A percentile compares a stretch with the other conserved stretches of the same genome.
Evolutionary conservation across 371 early-diverging fungal genomes (phyloP).

Genomic region (Apophysomyces trapeziformis): DNA sequence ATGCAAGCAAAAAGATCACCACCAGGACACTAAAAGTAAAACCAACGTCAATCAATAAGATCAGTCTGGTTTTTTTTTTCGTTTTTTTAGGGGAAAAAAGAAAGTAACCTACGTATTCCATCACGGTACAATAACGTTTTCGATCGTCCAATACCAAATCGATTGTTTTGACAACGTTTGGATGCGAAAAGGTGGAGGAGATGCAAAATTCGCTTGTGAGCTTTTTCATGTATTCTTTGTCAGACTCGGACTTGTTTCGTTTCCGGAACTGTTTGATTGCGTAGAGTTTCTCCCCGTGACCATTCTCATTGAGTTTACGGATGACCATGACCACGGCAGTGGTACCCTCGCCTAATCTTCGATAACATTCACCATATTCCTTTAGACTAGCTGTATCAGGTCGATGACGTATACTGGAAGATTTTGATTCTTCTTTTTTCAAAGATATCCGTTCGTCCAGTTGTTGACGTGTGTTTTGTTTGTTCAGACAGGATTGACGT

Average conservation of each 20-base stretch:
- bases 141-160: slow-evolving; percentile 93
- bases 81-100: too few relatives aligned
- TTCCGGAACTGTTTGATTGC: slow-evolving; percentile 94
- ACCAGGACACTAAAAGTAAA: slow-evolving; percentile 72
- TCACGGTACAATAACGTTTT: slow-evolving; percentile 93
- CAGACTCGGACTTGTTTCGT: slow-evolving; percentile 78
- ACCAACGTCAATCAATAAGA: not conserved
- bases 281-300: slow-evolving; percentile 69
- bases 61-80: too few relatives aligned
- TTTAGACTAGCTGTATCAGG: slow-evolving; percentile 46
- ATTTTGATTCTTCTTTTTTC: not conserved
- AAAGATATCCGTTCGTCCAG: slow-evolving; percentile 11
- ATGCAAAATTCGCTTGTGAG: slow-evolving; percentile 94
- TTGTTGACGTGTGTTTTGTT: slow-evolving; percentile 6
- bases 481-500: not conserved
- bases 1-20: slow-evolving; percentile 85
- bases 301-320: slow-evolving; percentile 62
- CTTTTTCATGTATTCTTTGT: slow-evolving; percentile 90
- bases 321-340: slow-evolving; percentile 90
- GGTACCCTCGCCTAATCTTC: slow-evolving; percentile 87
- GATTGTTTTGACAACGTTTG: slow-evolving; percentile 87
- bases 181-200: slow-evolving; percentile 78
- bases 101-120: slow-evolving; percentile 73
- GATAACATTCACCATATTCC: slow-evolving; percentile 82
- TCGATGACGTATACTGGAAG: slow-evolving; percentile 22